phyloP scores from a whole-genome alignment of 2,329 filamentous ascomycete genomes.

The Ophidiomyces ophidiicola region DNA sequence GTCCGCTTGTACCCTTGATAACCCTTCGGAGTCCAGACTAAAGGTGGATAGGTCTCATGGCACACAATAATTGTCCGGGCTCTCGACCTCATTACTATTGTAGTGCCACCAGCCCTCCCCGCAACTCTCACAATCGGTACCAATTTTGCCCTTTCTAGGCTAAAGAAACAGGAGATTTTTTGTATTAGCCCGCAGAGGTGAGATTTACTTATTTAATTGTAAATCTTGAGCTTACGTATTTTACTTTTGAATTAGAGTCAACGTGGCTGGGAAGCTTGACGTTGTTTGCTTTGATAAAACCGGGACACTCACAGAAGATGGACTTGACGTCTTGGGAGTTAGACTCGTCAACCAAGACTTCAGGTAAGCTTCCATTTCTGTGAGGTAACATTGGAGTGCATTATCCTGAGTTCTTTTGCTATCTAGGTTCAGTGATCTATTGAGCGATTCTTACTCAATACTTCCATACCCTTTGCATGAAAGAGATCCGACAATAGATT shows the following conservation, averaged over 20 bases:
- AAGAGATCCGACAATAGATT: slow-evolving; percentile 48
- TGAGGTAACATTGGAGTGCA: neutral
- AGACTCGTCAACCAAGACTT: slow-evolving; percentile 57
- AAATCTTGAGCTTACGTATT: slow-evolving; percentile 8
- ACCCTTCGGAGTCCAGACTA: slow-evolving; percentile 15
- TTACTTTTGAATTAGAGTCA: slow-evolving; percentile 60
- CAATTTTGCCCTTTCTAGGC: slow-evolving; percentile 76
- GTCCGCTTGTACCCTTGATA: slow-evolving; percentile 13
- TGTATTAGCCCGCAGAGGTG: slow-evolving; percentile 84
- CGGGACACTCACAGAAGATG: slow-evolving; percentile 69
- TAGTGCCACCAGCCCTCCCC: slow-evolving; percentile 86
- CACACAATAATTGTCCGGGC: slow-evolving; percentile 85
- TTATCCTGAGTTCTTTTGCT: neutral
- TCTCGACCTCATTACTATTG: slow-evolving; percentile 90
- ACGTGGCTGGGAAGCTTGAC: slow-evolving; percentile 83
- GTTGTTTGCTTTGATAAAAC: slow-evolving; percentile 84
- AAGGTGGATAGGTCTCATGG: slow-evolving; percentile 52
- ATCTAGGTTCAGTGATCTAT: slow-evolving; percentile 58
- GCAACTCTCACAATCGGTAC: slow-evolving; percentile 93
- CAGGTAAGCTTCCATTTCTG: slow-evolving; percentile 22
- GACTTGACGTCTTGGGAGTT: slow-evolving; percentile 81
- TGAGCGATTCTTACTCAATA: slow-evolving; percentile 52
- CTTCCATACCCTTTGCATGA: slow-evolving; percentile 45
- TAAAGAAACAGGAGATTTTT: slow-evolving; percentile 85
- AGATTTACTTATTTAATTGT: slow-evolving; percentile 8